Conservation (phyloP, 2,329 filamentous ascomycete species). For the Chaetomium globosum region DNA sequence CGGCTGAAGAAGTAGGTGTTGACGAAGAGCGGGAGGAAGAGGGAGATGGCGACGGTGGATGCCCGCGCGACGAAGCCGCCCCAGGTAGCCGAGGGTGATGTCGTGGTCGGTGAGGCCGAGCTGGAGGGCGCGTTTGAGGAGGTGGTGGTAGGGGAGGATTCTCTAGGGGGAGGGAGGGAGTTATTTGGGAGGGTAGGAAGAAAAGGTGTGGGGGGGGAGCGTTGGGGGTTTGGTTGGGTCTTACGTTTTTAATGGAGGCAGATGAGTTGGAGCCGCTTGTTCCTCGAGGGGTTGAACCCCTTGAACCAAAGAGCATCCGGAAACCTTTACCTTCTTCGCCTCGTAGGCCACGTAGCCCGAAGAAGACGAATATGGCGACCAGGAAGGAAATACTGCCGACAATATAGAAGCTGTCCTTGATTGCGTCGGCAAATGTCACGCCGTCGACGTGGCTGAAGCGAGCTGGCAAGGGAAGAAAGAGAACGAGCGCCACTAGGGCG, state of each 20-base stretch:
- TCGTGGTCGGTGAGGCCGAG: constrained; percentile 75
- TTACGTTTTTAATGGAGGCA: constrained; percentile 28
- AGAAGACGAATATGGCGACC: constrained; percentile 73
- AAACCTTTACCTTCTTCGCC: constrained; percentile 81
- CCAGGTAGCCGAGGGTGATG: constrained; percentile 86
- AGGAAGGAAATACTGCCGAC: constrained; percentile 72
- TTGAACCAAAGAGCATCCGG: constrained; percentile 56
- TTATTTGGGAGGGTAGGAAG: not conserved
- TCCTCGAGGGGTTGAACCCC: constrained; percentile 36
- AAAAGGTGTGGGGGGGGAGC: not conserved
- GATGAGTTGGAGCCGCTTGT: constrained; percentile 20
- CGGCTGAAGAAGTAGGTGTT: constrained; percentile 86
- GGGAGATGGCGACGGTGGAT: constrained; percentile 89
- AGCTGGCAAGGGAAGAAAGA: constrained; percentile 87
- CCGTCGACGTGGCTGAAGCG: constrained; percentile 71
- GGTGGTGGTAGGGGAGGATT: constrained; percentile 59
- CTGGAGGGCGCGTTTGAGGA: constrained; percentile 64
- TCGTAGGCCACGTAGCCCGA: constrained; percentile 69
- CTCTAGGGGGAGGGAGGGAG: constrained; percentile 32
- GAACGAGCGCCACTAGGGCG: constrained; percentile 75
- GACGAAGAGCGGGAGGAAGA: constrained; percentile 91
- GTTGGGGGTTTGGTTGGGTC: not conserved
- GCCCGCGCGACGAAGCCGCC: constrained; percentile 94
- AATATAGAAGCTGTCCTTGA: constrained; percentile 84
- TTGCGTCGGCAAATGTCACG: constrained; percentile 71